Base-by-base conservation (phyloP, 73 alveolate species). In the Durusdinium trenchii region DNA sequence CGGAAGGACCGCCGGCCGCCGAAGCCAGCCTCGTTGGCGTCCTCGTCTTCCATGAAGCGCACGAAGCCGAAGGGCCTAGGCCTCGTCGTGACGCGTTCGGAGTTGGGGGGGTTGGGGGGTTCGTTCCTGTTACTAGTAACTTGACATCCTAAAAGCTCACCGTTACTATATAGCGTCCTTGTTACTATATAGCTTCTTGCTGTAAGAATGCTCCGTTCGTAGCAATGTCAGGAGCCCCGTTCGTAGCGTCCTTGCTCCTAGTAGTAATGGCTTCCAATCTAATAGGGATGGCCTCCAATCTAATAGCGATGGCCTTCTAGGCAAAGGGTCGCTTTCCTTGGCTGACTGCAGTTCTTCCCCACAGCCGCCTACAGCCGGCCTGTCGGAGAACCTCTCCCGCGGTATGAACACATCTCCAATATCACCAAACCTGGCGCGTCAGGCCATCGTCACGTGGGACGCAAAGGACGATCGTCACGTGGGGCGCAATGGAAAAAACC, bases 51-150 rank as follows among this genome's bases (percentile, higher is more conserved):
- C 18, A 67, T 51, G 36, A 91, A 91, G 35, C 97, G 26, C n/a
- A 91, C 97, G 76, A 91, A 91, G 78, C 89, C 97, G 36, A 91
- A 91, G 48, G 97, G 97, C 75, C 97, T 86, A 57, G 97, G 97
- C 78, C 97, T 91, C 1, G 30, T 73, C 20, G 0, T 73, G 26
- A 32, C 54, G 40, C 28, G 20, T 35, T 32, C 23, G 52, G 40
- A 35, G 50, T 35, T 73, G 52, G n/a, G 51, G 54, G 28, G 40
- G 6, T 16, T 1, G 30, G 16, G 7, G 54, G 20, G 23, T 7
- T 36, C 52, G 51, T n/a, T 50, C n/a, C 28, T 12, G 48, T 23
- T 30, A 9, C 10, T 1, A 9, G n/a, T 73, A 73, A 38, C n/a
- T 35, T 50, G 40, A 57, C 69, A 73, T 7, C 52, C 26, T 51